phyloP scores from a whole-genome alignment of 495 filamentous ascomycete genomes.

The Talaromyces thailandensis region DNA sequence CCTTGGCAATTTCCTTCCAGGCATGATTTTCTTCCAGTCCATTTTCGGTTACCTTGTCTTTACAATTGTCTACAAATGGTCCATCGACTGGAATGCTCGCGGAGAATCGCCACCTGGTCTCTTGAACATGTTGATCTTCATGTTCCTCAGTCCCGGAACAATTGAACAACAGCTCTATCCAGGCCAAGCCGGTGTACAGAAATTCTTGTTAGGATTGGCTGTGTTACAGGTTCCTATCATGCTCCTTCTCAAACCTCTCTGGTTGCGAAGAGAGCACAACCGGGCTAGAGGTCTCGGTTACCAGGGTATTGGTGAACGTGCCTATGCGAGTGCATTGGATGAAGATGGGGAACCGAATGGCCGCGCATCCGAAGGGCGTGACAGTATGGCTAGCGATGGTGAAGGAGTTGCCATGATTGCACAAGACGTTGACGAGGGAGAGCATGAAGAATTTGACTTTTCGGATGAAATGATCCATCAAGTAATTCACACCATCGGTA shows the following conservation, averaged over 20 bases:
- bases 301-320: constrained; percentile 80
- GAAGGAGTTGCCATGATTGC: constrained; percentile 89
- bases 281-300: constrained; percentile 79
- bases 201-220: constrained; percentile 73
- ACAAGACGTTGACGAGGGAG: constrained; percentile 67
- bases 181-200: constrained; percentile 67
- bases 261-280: constrained; percentile 88
- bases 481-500: constrained; percentile 96
- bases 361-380: constrained; percentile 36
- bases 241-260: constrained; percentile 91
- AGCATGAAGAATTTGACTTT: constrained; percentile 95
- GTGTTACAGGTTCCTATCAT: constrained; percentile 80
- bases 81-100: constrained; percentile 71
- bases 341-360: constrained; percentile 61
- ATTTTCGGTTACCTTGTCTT: constrained; percentile 97
- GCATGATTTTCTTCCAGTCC: constrained; percentile 98
- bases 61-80: constrained; percentile 95
- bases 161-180: constrained; percentile 60
- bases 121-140: constrained; percentile 98
- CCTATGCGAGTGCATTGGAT: constrained; percentile 75
- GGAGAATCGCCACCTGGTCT: constrained; percentile 66
- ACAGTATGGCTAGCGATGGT: constrained; percentile 69
- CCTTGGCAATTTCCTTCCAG: constrained; percentile 92
- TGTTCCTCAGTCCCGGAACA: constrained; percentile 85
- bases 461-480: constrained; percentile 96